Base-by-base conservation (phyloP, 179 eudicot species). In the Beta macrorhiza region DNA sequence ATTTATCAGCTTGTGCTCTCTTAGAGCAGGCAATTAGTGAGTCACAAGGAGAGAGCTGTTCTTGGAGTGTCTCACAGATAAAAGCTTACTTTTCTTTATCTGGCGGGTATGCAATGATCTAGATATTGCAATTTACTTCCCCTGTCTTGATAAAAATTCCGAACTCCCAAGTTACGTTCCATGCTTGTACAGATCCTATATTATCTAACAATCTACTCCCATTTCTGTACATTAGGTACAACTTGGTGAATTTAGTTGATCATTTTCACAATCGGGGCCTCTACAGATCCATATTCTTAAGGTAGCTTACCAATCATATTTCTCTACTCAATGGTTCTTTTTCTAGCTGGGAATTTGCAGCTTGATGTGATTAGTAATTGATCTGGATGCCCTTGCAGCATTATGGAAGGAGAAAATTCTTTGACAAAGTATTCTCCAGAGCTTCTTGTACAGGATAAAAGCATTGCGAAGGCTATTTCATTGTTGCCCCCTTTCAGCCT, bases 361-460 rank as follows among this genome's bases (percentile, higher is more conserved):
- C 42, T 61, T 57, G 57, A 67, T 16, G 51, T 72, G 73, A 55
- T 72, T 49, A 9, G 4, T 25, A 75, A 16, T 7, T 53, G 80
- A 44, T 44, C 56, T 67, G n/a, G 49, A 56, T 79, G 75, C 67
- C 64, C 19, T 79, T 84, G 80, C 88, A 97, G 98, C 87, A 90
- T 97, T 79, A 97, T 97, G 98, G 98, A 93, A 85, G 98, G 99
- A 62, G 99, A 95, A 85, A 76, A 91, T 82, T 93, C 94, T 51
- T 79, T 97, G 77, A 81, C 67, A 10, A 87, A 87, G 80, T 92
- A 83, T 87, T 97, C 99, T 32, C 98, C 99, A 8, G 98, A 97
- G 87, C 80, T 90, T 83, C 51, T 90, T 82, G 87, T 91, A 58
- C 93, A 90, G 83, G 93, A 91, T 15, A 86, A 91, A 42, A 85